A percentile compares a stretch with the other conserved stretches of the same genome.
These are phyloP conservation scores for Bothriochloa decipiens DNA, from an alignment of 176 grass and related monocot genomes.

Conservation along the genomic window DNA sequence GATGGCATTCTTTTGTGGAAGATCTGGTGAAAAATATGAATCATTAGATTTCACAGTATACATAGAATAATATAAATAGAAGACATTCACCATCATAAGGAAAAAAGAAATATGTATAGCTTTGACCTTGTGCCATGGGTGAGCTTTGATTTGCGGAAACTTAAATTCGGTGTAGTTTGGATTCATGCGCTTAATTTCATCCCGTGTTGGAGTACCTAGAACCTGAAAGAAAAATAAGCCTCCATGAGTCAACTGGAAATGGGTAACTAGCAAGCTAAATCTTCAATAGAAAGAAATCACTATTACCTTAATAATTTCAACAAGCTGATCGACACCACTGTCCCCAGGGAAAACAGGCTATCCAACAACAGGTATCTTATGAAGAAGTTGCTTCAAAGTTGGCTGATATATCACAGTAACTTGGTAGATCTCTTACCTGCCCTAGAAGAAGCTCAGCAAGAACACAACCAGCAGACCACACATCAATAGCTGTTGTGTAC, in stretches of 20 bases:
- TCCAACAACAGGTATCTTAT: slow-evolving; percentile 45
- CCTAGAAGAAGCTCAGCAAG: slow-evolving; percentile 86
- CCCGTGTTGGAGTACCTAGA: slow-evolving; percentile 86
- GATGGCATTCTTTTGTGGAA: slow-evolving; percentile 94
- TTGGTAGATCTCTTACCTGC: slow-evolving; percentile 56
- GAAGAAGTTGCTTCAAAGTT: slow-evolving; percentile 43
- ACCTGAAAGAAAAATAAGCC: slow-evolving; percentile 51
- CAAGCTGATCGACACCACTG: slow-evolving; percentile 85
- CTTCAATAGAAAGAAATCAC: slow-evolving; percentile 7
- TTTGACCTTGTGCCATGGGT: slow-evolving; percentile 81
- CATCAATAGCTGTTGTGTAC: slow-evolving; percentile 86
- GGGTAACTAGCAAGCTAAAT: slow-evolving; percentile 1
- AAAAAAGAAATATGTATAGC: not conserved
- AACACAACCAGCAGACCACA: slow-evolving; percentile 92
- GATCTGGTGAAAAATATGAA: slow-evolving; percentile 54
- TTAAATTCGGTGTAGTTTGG: slow-evolving; percentile 85
- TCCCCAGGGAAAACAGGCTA: slow-evolving; percentile 90
- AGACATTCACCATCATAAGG: not conserved
- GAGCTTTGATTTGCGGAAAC: slow-evolving; percentile 88
- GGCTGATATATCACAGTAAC: slow-evolving; percentile 14
- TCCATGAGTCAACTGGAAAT: slow-evolving; percentile 34
- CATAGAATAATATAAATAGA: slow-evolving; percentile 11
- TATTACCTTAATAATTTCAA: slow-evolving; percentile 88
- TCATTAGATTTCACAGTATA: slow-evolving; percentile 27
- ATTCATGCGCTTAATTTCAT: slow-evolving; percentile 95